Evolutionary conservation across 2,329 filamentous ascomycete genomes (phyloP).

Genomic region (Cercospora sojina): DNA sequence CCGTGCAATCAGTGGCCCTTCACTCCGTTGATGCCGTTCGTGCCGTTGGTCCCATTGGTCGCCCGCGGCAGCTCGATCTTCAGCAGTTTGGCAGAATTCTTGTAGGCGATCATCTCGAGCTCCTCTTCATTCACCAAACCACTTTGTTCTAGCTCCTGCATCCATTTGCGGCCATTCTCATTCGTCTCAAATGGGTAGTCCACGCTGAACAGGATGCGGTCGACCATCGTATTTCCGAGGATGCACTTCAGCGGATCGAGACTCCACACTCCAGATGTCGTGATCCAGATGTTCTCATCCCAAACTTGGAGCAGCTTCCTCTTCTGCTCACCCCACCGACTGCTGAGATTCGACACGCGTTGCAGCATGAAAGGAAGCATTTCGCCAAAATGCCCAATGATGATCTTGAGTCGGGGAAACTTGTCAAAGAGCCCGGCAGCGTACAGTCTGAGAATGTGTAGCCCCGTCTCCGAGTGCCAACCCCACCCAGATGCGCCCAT

Average conservation of each 20-base stretch:
- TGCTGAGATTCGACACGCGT: slow-evolving; percentile 40
- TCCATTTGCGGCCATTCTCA: slow-evolving; percentile 51
- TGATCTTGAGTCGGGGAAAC: slow-evolving; percentile 54
- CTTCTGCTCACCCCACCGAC: slow-evolving; percentile 38
- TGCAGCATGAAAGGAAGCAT: slow-evolving; percentile 59
- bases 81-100: slow-evolving; percentile 54
- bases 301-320: slow-evolving; percentile 44
- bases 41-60: slow-evolving; percentile 11
- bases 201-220: slow-evolving; percentile 57
- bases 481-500: slow-evolving; percentile 49
- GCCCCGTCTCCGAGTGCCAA: slow-evolving; percentile 53
- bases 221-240: slow-evolving; percentile 41
- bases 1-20: neutral
- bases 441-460: slow-evolving; percentile 53
- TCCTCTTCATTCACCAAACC: slow-evolving; percentile 53
- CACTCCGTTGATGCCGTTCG: slow-evolving; percentile 4
- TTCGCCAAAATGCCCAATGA: slow-evolving; percentile 59
- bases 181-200: slow-evolving; percentile 59
- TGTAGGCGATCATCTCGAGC: slow-evolving; percentile 51
- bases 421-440: slow-evolving; percentile 56
- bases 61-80: slow-evolving; percentile 33
- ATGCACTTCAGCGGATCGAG: slow-evolving; percentile 51
- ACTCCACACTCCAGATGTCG: slow-evolving; percentile 58
- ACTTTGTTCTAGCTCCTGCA: slow-evolving; percentile 52
- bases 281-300: slow-evolving; percentile 59